Evolutionary conservation across 2,329 filamentous ascomycete species (phyloP).

Genomic region (Colletotrichum caudatum): DNA sequence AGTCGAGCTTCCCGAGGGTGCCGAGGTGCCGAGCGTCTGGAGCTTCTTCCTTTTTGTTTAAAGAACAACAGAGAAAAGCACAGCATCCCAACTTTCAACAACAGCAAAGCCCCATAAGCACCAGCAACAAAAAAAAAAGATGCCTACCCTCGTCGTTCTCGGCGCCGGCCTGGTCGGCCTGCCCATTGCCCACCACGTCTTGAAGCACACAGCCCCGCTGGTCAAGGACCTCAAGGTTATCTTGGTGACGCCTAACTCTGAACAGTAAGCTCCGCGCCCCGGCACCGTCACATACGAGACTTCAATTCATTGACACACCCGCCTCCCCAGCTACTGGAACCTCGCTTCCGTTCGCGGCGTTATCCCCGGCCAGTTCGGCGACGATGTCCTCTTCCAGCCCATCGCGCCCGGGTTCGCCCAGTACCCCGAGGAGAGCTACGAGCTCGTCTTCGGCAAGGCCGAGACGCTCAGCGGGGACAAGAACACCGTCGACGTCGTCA

Average conservation of each 20-base stretch:
- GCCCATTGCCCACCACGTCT: constrained; percentile 62
- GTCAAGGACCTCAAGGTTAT: constrained; percentile 61
- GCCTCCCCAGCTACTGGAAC: constrained; percentile 66
- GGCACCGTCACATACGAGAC: too few species aligned
- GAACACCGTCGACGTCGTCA: constrained; percentile 54
- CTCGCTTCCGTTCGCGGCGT: constrained; percentile 66
- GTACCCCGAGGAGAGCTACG: constrained; percentile 59
- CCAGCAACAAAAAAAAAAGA: constrained; percentile 46
- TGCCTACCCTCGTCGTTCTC: constrained; percentile 65
- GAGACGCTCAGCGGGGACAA: constrained; percentile 50
- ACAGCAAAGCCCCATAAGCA: not conserved
- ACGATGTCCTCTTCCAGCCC: constrained; percentile 60
- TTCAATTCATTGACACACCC: constrained; percentile 26
- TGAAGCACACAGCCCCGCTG: constrained; percentile 60
- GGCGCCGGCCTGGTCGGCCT: constrained; percentile 66
- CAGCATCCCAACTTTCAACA: not conserved
- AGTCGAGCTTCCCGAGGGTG: not conserved
- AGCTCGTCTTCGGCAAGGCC: constrained; percentile 63
- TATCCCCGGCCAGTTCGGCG: constrained; percentile 60
- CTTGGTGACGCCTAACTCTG: constrained; percentile 64
- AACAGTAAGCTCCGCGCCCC: constrained; percentile 33
- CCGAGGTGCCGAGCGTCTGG: not conserved
- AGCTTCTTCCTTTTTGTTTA: not conserved
- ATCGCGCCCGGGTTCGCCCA: constrained; percentile 59
- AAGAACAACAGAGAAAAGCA: too few species aligned